Percentiles rank a stretch among this genome's conserved stretches.
phyloP scores from a whole-genome alignment of 805 yeast species.

The Hanseniaspora occidentalis region DNA sequence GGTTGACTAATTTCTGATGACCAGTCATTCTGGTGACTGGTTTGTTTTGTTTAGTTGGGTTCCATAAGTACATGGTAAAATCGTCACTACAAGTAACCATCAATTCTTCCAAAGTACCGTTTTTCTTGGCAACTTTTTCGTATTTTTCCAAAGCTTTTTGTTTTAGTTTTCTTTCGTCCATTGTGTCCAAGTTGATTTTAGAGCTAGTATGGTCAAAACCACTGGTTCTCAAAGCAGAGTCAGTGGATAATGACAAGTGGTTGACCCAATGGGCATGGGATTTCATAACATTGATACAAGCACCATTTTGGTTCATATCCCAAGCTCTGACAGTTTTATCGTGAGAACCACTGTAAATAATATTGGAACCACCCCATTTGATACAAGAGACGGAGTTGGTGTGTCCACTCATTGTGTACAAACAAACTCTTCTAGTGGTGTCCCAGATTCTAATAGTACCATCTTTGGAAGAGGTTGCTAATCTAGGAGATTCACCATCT shows the following conservation, averaged over 20 bases:
- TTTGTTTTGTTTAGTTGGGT: conserved; percentile 65
- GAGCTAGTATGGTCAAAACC: conserved; percentile 67
- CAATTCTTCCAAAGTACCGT: conserved; percentile 62
- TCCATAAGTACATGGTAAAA: conserved; percentile 97
- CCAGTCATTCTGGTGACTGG: conserved; percentile 94
- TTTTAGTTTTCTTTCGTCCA: conserved; percentile 29
- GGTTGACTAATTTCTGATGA: conserved; percentile 92
- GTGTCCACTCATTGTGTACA: conserved; percentile 74
- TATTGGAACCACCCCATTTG: conserved; percentile 90
- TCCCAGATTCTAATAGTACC: conserved; percentile 89
- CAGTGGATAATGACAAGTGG: conserved; percentile 85
- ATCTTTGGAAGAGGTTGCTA: conserved; percentile 86
- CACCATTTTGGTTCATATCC: conserved; percentile 67
- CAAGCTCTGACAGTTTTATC: conserved; percentile 90
- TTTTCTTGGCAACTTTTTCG: conserved; percentile 44
- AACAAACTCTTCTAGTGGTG: conserved; percentile 50
- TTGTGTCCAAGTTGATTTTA: conserved; percentile 26
- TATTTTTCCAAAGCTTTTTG: conserved; percentile 37
- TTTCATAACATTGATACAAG: conserved; percentile 62
- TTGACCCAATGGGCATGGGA: conserved; percentile 98
- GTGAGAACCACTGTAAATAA: conserved; percentile 81
- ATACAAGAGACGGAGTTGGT: conserved; percentile 83
- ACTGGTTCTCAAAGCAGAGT: conserved; percentile 75
- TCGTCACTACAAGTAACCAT: conserved; percentile 94
- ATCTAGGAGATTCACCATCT: conserved; percentile 51